Evolutionary conservation across 2,329 filamentous ascomycete species (phyloP), one percentile per base, ranked within the genome.

Genomic region (Dothiorella sarmentorum): DNA sequence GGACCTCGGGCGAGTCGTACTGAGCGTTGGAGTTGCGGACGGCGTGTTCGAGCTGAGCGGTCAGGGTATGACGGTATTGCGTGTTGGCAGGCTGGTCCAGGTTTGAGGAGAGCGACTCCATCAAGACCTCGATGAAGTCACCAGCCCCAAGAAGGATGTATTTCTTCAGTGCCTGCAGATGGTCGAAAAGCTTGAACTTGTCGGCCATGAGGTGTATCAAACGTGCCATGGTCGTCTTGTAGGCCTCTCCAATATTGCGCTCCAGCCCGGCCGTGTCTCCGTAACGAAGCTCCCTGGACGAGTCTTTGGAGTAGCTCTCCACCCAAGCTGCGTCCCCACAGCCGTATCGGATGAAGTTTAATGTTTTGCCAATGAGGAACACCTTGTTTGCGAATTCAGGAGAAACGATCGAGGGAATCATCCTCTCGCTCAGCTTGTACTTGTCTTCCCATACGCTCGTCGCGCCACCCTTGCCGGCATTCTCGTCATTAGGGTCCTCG

Each of bases 381-480:
- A 99, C 90, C 69, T 97, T 97, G 65, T 94, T 90, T 0, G 94
- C 91, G 74, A 99, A 97, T 61, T 96, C 92, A 43, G 88, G 82
- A 0, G 91, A 95, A 65, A 97, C 91, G 68, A 97, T 97, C 40
- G 88, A 92, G 0, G 94, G 94, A 22, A 97, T 86, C 89, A 97
- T 94, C 47, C 84, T 82, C 60, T 89, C 82, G 65, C 90, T 87
- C 37, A 97, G 81, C 68, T 90, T 89, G 75, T 96, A 99, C 71
- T 97, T 97, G 73, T 96, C 91, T 72, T 97, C 92, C 94, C 94
- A 99, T 2, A 97, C 92, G 64, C 92, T 97, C 35, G 88, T 92
- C 15, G 90, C 89, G 22, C 85, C 87, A 27, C 77, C 75, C 56
- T 74, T 73, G 55, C 78, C 77, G 18, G 69, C 70, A 29, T 67